Percentiles rank a stretch among this genome's conserved stretches.
These are phyloP conservation scores for Yamadazyma sp. DNA, from an alignment of 805 yeast species.

Conservation along the genomic window DNA sequence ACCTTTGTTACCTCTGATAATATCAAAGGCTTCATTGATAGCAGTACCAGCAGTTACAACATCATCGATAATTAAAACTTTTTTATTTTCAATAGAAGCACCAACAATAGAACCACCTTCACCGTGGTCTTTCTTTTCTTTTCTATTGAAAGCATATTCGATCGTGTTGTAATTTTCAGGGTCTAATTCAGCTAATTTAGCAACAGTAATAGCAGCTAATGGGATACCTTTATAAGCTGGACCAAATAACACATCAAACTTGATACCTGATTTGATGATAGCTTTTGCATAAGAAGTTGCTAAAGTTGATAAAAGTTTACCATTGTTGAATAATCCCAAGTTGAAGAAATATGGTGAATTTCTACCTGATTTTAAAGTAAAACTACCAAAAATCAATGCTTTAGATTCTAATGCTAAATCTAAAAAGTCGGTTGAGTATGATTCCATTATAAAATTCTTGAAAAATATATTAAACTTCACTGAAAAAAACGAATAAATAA, in stretches of 20 bases:
- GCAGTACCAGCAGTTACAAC: slow-evolving; percentile 99
- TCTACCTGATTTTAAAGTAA: slow-evolving; percentile 90
- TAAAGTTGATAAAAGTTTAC: slow-evolving; percentile 70
- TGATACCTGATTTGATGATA: slow-evolving; percentile 73
- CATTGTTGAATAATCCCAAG: slow-evolving; percentile 84
- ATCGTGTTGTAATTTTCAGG: slow-evolving; percentile 70
- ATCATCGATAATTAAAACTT: slow-evolving; percentile 86
- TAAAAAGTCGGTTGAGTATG: slow-evolving; percentile 64
- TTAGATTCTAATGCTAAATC: slow-evolving; percentile 77
- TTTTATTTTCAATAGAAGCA: slow-evolving; percentile 64
- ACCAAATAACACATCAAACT: slow-evolving; percentile 90
- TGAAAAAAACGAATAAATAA: too few relatives aligned
- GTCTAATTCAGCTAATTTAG: slow-evolving; percentile 87
- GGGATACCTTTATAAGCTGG: slow-evolving; percentile 99
- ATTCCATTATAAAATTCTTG: slow-evolving; percentile 24
- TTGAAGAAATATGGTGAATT: slow-evolving; percentile 95
- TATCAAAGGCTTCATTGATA: slow-evolving; percentile 85
- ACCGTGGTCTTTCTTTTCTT: slow-evolving; percentile 96
- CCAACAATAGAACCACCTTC: slow-evolving; percentile 98
- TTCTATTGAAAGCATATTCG: slow-evolving; percentile 93
- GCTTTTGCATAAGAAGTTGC: slow-evolving; percentile 89
- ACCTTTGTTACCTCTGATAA: slow-evolving; percentile 70
- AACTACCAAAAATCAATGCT: slow-evolving; percentile 84
- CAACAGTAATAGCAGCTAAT: slow-evolving; percentile 87
- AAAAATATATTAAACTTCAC: not conserved